Evolutionary conservation across 2,329 filamentous ascomycete genomes (phyloP).

Genomic region (Taxawa tesnikishii): DNA sequence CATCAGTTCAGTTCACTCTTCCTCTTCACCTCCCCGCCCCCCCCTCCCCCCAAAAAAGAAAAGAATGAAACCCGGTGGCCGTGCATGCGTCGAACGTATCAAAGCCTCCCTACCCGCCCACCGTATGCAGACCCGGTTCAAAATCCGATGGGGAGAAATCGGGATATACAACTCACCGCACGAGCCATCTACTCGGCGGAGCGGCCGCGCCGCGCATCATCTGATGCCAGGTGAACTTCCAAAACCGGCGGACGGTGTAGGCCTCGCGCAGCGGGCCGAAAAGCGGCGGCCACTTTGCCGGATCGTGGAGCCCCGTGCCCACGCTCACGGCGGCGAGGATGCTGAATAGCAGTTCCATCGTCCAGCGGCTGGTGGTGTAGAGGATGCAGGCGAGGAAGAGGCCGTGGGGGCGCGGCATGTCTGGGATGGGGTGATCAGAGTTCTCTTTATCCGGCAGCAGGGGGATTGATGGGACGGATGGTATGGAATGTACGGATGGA

Average conservation of each 20-base stretch:
- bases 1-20: slow-evolving; percentile 1
- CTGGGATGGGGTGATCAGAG: too few species aligned
- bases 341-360: not conserved
- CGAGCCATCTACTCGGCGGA: not conserved
- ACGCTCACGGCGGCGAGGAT: not conserved
- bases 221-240: not conserved
- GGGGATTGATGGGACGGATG: too few species aligned
- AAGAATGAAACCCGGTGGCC: too few species aligned
- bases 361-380: not conserved
- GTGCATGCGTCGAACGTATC: not conserved
- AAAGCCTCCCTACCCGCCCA: not conserved
- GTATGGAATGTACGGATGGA: too few species aligned
- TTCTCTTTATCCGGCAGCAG: too few species aligned
- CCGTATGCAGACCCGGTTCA: not conserved
- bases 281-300: not conserved
- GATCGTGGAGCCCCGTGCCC: not conserved
- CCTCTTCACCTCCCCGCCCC: too few species aligned
- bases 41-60: too few species aligned
- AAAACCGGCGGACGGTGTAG: not conserved
- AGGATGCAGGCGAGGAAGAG: not conserved
- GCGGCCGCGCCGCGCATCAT: too few species aligned
- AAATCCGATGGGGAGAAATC: not conserved
- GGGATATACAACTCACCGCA: not conserved
- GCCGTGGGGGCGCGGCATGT: not conserved
- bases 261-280: not conserved